phyloP scores from a whole-genome alignment of 768 basidiomycete genomes.

The Epithele typhae region DNA sequence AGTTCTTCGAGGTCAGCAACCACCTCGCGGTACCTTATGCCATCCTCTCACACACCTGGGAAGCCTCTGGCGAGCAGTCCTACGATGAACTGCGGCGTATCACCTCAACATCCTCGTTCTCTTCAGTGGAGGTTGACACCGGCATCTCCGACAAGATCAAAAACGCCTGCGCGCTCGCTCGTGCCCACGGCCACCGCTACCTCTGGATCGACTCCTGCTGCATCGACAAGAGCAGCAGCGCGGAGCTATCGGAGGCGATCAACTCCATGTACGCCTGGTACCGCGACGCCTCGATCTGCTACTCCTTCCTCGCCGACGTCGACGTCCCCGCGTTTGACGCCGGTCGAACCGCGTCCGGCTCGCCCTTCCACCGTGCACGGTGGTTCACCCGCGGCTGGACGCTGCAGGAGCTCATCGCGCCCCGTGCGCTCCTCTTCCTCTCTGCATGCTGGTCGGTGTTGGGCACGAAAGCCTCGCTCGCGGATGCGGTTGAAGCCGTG shows the following conservation, averaged over 20 bases:
- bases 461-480: not conserved
- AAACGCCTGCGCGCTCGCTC: not conserved
- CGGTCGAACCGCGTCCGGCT: not conserved
- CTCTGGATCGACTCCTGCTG: constrained; percentile 4
- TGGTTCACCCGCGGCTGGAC: constrained; percentile 3
- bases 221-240: constrained; percentile 5
- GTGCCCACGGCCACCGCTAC: not conserved
- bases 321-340: not conserved
- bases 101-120: too few relatives aligned
- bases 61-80: not conserved
- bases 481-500: not conserved
- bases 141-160: not conserved
- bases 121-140: not conserved
- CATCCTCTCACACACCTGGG: constrained; percentile 2
- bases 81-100: not conserved
- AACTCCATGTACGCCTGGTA: constrained; percentile 4
- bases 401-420: constrained; percentile 2
- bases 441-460: not conserved
- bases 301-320: constrained; percentile 1
- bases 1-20: not conserved
- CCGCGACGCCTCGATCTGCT: not conserved
- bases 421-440: not conserved
- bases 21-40: not conserved
- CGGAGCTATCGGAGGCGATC: constrained; percentile 2
- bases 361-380: not conserved